Evolutionary conservation across 2,329 filamentous ascomycete species (phyloP).

Genomic region (Monosporascus sp.): DNA sequence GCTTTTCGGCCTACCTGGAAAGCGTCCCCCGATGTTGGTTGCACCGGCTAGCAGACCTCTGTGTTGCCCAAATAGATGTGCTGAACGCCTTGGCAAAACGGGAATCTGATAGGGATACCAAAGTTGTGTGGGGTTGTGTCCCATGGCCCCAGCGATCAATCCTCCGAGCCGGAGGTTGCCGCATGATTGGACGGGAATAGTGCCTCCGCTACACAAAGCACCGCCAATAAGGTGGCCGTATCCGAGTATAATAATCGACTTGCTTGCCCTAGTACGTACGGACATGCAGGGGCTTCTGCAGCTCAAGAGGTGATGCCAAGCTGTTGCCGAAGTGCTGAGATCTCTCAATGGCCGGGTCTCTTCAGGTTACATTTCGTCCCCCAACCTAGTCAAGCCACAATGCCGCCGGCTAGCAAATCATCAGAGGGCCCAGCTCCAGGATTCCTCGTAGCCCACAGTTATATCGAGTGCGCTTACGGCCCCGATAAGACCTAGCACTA

Average conservation of each 20-base stretch:
- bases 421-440: background rate
- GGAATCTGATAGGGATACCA: background rate
- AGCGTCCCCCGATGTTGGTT: background rate
- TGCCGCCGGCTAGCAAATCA: background rate
- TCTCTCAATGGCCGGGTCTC: conserved; percentile 12
- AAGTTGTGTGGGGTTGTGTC: background rate
- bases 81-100: background rate
- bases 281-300: conserved; percentile 14
- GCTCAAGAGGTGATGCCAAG: conserved; percentile 6
- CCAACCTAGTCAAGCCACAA: conserved; percentile 1
- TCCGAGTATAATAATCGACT: conserved; percentile 5
- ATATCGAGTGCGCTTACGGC: too few relatives aligned
- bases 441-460: background rate
- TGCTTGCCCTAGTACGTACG: conserved; percentile 3
- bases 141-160: background rate
- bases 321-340: conserved; percentile 11
- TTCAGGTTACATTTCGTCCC: conserved; percentile 10
- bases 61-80: background rate
- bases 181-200: conserved; percentile 1
- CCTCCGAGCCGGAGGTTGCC: background rate
- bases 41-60: background rate
- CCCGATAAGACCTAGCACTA: too few relatives aligned
- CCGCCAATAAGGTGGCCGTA: conserved; percentile 17
- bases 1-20: background rate
- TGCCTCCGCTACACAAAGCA: conserved; percentile 2